phyloP scores from a whole-genome alignment of 1,284 basidiomycete species.

The Pseudozyma tsukubaensis region DNA sequence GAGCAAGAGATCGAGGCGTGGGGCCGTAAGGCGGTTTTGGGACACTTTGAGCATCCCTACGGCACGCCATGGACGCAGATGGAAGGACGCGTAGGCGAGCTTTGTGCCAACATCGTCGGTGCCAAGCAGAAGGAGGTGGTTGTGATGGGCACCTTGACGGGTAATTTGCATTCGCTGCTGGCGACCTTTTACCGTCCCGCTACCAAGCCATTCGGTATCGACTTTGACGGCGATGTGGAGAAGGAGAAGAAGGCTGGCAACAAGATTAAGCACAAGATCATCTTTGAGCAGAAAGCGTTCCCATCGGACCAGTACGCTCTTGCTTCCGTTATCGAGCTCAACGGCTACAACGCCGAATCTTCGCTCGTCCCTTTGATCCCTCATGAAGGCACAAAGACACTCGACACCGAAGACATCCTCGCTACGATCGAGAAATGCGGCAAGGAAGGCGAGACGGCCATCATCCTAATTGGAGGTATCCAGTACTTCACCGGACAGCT shows the following conservation, averaged over 20 bases:
- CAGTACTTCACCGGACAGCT: constrained; percentile 98
- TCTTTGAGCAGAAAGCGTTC: constrained; percentile 93
- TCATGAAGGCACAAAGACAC: constrained; percentile 82
- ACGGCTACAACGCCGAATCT: constrained; percentile 80
- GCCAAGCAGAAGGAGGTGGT: constrained; percentile 88
- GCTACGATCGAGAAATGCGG: constrained; percentile 74
- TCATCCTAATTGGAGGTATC: constrained; percentile 62
- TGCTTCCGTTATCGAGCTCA: constrained; percentile 83
- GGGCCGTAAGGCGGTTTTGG: constrained; percentile 81
- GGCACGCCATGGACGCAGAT: constrained; percentile 85
- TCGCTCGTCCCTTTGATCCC: constrained; percentile 85
- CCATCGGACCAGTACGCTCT: constrained; percentile 98
- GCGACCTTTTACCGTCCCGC: constrained; percentile 93
- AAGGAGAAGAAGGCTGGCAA: constrained; percentile 31
- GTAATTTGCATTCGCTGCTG: constrained; percentile 94
- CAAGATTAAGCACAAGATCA: constrained; percentile 80
- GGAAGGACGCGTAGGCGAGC: constrained; percentile 78
- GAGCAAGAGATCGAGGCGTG: constrained; percentile 89
- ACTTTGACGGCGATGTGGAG: constrained; percentile 32
- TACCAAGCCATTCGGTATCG: constrained; percentile 44
- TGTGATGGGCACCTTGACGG: constrained; percentile 92
- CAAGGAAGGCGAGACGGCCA: constrained; percentile 58
- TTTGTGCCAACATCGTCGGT: constrained; percentile 86
- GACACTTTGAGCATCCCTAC: constrained; percentile 89
- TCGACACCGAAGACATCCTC: constrained; percentile 91